Evolutionary conservation across 2,329 filamentous ascomycete species (phyloP), one percentile per base, ranked within the genome.

Genomic region (Chrysoporthe cubensis): DNA sequence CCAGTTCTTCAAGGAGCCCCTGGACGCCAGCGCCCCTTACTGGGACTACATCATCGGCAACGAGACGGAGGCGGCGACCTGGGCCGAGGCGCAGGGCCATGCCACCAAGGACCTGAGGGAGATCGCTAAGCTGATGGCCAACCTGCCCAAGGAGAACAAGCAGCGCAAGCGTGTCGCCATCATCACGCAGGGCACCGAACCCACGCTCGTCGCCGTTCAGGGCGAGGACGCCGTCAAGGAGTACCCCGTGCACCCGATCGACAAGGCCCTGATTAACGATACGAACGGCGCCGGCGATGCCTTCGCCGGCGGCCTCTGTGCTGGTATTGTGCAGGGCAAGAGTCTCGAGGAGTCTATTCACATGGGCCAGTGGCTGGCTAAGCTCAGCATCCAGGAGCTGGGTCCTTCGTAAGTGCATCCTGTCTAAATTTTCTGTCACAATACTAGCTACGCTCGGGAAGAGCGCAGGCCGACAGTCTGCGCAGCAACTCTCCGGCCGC

Each of bases 31-130:
- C 65, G 85, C 93, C 64, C 91, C 92, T 42, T 97, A 97, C 88
- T 96, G 94, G 86, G 94, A 98, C 83, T 96, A 95, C 82, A 85
- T 98, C 70, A 92, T 99, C 79, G 95, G 94, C 77, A 99, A 99
- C 83, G 96, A 99, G 89, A 92, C 92, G 72, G 96, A 99, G 84
- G 95, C 94, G 61, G 88, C 90, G 74, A 86, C 94, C 67, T 99
- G 95, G 82, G 92, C 94, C 72, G 90, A 94, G 79, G 90, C 90
- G 68, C 94, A 97, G 81, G 84, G 84, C 73, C 86, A 96, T 75
- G 84, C 85, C 73, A 91, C 88, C 74, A 91, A 90, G 75, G 91
- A 95, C 79, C 88, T 97, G 77, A 88, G 90, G 77, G 90, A 92
- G 80, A 95, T 98, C 76, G 94, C 92, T 74, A 91, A 92, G 84